Evolutionary conservation across 805 yeast species (phyloP).

Genomic region (Kregervanrija pseudodelftensis): DNA sequence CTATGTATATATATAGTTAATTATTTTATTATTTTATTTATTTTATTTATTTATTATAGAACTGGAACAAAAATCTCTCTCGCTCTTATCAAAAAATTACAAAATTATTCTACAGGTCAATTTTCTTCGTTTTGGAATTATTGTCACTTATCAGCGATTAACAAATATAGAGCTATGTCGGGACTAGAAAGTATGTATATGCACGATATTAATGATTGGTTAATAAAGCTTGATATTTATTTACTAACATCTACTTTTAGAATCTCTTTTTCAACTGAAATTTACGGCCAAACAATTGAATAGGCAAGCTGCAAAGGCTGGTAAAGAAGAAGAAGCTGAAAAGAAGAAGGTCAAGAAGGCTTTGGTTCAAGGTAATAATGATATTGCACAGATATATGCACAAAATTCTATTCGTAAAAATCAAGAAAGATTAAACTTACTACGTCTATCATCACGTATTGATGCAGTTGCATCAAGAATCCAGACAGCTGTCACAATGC

Average conservation of each 20-base stretch:
- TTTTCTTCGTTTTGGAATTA: too few species aligned
- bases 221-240: too few species aligned
- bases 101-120: too few species aligned
- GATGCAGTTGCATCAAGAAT: slow-evolving; percentile 96
- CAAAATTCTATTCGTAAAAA: slow-evolving; percentile 92
- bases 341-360: slow-evolving; percentile 89
- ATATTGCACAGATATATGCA: slow-evolving; percentile 90
- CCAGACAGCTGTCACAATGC: slow-evolving; percentile 97
- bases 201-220: too few species aligned
- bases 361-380: slow-evolving; percentile 75
- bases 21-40: too few species aligned
- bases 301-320: slow-evolving; percentile 84
- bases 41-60: too few species aligned
- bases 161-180: slow-evolving; percentile 22
- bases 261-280: slow-evolving; percentile 60
- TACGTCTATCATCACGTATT: slow-evolving; percentile 78
- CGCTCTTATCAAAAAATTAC: too few species aligned
- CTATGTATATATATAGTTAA: too few species aligned
- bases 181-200: slow-evolving; percentile 35
- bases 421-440: slow-evolving; percentile 74
- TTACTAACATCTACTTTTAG: slow-evolving; percentile 23
- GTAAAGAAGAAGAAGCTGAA: slow-evolving; percentile 83
- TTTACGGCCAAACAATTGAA: slow-evolving; percentile 92
- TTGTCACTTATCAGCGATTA: too few species aligned
- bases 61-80: too few species aligned